Evolutionary conservation across 2,329 filamentous ascomycete species (phyloP).

Genomic region (Exophiala xenobiotica): DNA sequence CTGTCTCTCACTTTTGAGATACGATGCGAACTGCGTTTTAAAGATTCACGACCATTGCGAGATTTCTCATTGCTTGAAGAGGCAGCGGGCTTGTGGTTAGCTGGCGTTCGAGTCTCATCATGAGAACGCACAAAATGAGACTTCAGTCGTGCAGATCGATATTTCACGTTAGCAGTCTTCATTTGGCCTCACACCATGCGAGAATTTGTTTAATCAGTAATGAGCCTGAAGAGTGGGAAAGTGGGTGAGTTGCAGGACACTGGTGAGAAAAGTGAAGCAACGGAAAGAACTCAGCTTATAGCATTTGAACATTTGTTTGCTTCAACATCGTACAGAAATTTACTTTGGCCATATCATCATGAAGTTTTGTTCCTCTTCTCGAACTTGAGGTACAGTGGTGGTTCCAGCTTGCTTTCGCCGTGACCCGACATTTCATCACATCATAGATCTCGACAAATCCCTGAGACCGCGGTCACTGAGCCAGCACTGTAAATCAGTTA

Average conservation of each 20-base stretch:
- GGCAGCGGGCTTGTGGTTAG: not conserved
- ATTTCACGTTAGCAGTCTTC: slow-evolving; percentile 1
- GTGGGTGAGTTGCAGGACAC: not conserved
- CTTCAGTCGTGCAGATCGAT: not conserved
- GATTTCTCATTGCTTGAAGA: not conserved
- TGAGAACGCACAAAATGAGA: slow-evolving; percentile 5
- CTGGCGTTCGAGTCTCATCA: not conserved
- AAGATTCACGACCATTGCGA: slow-evolving; percentile 3
- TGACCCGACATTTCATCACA: too few relatives aligned
- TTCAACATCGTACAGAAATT: not conserved
- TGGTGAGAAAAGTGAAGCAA: not conserved
- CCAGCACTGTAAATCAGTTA: too few relatives aligned
- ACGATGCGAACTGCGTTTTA: slow-evolving; percentile 1
- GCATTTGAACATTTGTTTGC: not conserved
- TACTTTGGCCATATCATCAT: too few relatives aligned
- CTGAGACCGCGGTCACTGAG: too few relatives aligned
- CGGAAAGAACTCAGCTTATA: not conserved
- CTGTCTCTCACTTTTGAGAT: slow-evolving; percentile 6
- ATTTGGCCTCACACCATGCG: not conserved
- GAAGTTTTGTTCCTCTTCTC: too few relatives aligned
- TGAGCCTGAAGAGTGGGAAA: not conserved
- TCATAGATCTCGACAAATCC: too few relatives aligned
- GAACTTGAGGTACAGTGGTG: too few relatives aligned
- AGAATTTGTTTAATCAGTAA: not conserved
- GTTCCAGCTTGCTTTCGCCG: too few relatives aligned